A percentile compares a stretch with the other conserved stretches of the same genome.
Conservation (phyloP, 257 asterid species). For the Gentiana straminea region DNA sequence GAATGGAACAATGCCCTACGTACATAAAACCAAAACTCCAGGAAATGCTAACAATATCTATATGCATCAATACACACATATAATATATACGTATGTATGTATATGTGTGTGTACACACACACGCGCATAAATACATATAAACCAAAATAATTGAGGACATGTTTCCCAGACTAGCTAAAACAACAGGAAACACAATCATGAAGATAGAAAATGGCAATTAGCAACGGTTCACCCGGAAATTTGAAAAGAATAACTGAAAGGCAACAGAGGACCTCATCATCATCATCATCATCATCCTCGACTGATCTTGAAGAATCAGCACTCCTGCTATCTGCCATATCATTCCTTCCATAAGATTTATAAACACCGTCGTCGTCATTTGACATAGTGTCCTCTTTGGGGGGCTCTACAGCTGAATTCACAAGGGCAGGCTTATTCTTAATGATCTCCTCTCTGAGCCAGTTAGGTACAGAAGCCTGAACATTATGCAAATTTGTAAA, state of each 20-base stretch:
- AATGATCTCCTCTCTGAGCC: conserved; percentile 97
- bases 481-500: conserved; percentile 13
- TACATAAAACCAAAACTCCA: too few relatives aligned
- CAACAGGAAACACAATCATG: too few relatives aligned
- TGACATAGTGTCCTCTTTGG: conserved; percentile 42
- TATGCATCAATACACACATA: too few relatives aligned
- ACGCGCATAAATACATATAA: too few relatives aligned
- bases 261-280: conserved; percentile 49
- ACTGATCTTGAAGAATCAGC: conserved; percentile 57
- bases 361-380: conserved; percentile 54
- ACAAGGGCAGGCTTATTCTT: conserved; percentile 77
- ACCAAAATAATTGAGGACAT: too few relatives aligned
- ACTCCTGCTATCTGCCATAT: conserved; percentile 62
- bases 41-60: too few relatives aligned
- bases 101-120: too few relatives aligned
- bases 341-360: conserved; percentile 44
- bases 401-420: conserved; percentile 36
- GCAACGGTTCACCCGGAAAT: background rate
- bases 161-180: too few relatives aligned
- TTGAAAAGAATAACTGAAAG: conserved; percentile 2
- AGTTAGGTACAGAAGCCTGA: conserved; percentile 93
- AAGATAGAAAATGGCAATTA: too few relatives aligned
- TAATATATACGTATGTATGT: too few relatives aligned
- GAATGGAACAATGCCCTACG: too few relatives aligned
- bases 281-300: conserved; percentile 64